These are phyloP conservation scores for Clavariopsis aquatica DNA, from an alignment of 495 filamentous ascomycete genomes.

Conservation along the genomic window DNA sequence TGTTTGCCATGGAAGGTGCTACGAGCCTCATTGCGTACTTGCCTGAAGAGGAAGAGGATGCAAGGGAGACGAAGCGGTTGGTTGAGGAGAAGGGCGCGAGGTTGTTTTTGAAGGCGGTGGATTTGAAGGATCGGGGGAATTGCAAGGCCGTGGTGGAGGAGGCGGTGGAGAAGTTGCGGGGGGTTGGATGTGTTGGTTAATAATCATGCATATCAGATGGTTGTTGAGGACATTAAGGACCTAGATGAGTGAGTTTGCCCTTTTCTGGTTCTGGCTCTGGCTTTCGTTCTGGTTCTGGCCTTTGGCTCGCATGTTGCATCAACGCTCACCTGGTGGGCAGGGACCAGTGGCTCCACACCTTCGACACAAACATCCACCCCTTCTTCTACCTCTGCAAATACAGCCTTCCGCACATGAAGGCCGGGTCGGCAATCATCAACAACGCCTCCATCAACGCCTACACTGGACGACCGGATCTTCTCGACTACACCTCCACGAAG, in stretches of 20 bases:
- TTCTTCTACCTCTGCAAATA: constrained; percentile 69
- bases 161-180: constrained; percentile 62
- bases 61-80: constrained; percentile 67
- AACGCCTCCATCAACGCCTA: constrained; percentile 81
- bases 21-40: constrained; percentile 73
- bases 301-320: no score
- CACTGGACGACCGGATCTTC: constrained; percentile 75
- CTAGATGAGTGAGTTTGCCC: constrained; percentile 62
- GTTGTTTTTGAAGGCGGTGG: constrained; percentile 60
- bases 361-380: constrained; percentile 48
- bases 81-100: constrained; percentile 66
- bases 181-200: constrained; percentile 77
- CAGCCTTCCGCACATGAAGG: constrained; percentile 70
- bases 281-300: no score
- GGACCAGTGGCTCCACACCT: constrained; percentile 69
- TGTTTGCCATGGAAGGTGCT: constrained; percentile 84
- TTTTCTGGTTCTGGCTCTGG: no score
- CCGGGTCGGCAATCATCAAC: constrained; percentile 80
- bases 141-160: constrained; percentile 70
- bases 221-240: constrained; percentile 69
- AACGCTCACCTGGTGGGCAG: no score
- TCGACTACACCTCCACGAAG: constrained; percentile 85
- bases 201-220: constrained; percentile 77
- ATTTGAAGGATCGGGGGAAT: constrained; percentile 63
- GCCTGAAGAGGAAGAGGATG: constrained; percentile 75